A percentile compares a stretch with the other conserved stretches of the same genome.
Conservation (phyloP, 768 basidiomycete genomes). For the Suillus tomentosus region DNA sequence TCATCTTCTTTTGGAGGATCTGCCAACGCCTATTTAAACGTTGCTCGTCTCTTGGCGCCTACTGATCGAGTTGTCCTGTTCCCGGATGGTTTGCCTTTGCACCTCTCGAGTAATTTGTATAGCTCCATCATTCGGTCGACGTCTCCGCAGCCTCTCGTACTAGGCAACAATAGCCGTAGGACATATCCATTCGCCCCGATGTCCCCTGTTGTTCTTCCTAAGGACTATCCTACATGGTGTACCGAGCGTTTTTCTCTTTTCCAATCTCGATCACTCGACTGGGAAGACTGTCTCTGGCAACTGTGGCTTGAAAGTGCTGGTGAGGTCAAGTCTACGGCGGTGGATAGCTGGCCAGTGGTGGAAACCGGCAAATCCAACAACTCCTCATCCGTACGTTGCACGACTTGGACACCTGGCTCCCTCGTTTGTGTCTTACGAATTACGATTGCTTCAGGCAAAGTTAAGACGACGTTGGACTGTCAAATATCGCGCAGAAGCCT, state of each 20-base stretch:
- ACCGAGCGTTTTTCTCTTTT: conserved; percentile 54
- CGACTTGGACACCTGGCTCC: background rate
- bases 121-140: conserved; percentile 15
- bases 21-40: conserved; percentile 59
- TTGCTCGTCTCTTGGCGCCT: conserved; percentile 60
- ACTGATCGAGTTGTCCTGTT: conserved; percentile 52
- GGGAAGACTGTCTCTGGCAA: conserved; percentile 71
- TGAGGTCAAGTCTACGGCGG: conserved; percentile 20
- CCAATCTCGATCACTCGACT: conserved; percentile 50
- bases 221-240: conserved; percentile 59
- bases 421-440: conserved; percentile 8
- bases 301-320: conserved; percentile 59
- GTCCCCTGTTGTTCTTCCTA: conserved; percentile 46
- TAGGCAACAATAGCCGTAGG: conserved; percentile 32
- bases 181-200: conserved; percentile 42
- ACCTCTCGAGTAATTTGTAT: conserved; percentile 23
- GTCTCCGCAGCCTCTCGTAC: conserved; percentile 27
- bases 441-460: conserved; percentile 34
- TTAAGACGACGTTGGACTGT: conserved; percentile 45
- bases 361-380: background rate
- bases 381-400: conserved; percentile 6
- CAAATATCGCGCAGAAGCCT: conserved; percentile 55
- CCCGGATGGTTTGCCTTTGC: conserved; percentile 44
- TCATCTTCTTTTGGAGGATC: conserved; percentile 36
- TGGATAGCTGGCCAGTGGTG: background rate